Evolutionary conservation across 2,329 filamentous ascomycete genomes (phyloP).

Genomic region (Nemania diffusa): DNA sequence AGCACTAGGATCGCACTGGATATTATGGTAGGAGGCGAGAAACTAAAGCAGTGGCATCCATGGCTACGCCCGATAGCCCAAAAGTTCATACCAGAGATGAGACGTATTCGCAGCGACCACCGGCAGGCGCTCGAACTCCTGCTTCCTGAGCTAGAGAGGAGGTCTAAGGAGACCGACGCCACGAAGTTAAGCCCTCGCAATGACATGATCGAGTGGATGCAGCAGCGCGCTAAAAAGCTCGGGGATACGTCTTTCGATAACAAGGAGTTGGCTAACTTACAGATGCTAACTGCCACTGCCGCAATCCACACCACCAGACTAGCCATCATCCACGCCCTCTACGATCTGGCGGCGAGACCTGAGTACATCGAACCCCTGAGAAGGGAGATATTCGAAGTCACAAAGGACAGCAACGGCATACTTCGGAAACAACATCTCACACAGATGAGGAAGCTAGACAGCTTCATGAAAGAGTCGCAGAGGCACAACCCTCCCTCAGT

Average conservation of each 20-base stretch:
- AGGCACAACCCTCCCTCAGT: slow-evolving; percentile 47
- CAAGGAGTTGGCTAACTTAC: slow-evolving; percentile 45
- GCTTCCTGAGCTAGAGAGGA: slow-evolving; percentile 42
- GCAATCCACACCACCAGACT: slow-evolving; percentile 52
- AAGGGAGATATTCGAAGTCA: slow-evolving; percentile 51
- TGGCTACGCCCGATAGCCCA: slow-evolving; percentile 45
- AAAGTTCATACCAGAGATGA: slow-evolving; percentile 46
- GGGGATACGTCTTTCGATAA: slow-evolving; percentile 43
- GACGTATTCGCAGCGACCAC: slow-evolving; percentile 43
- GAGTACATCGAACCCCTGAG: slow-evolving; percentile 57
- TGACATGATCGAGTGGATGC: slow-evolving; percentile 49
- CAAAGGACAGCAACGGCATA: slow-evolving; percentile 41
- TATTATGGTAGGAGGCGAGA: slow-evolving; percentile 46
- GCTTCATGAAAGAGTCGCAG: slow-evolving; percentile 54
- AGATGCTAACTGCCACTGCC: slow-evolving; percentile 49
- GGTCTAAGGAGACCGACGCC: slow-evolving; percentile 28
- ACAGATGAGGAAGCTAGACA: slow-evolving; percentile 51
- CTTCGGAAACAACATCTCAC: slow-evolving; percentile 46
- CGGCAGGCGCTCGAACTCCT: slow-evolving; percentile 42
- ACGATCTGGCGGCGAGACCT: slow-evolving; percentile 54
- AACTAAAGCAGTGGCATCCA: slow-evolving; percentile 46
- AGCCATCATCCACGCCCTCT: slow-evolving; percentile 52
- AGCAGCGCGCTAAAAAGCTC: slow-evolving; percentile 42
- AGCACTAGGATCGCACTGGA: slow-evolving; percentile 45
- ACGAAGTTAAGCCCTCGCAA: slow-evolving; percentile 30